Conservation (phyloP, 2,329 filamentous ascomycete species). For the Xylariaceae sp. region DNA sequence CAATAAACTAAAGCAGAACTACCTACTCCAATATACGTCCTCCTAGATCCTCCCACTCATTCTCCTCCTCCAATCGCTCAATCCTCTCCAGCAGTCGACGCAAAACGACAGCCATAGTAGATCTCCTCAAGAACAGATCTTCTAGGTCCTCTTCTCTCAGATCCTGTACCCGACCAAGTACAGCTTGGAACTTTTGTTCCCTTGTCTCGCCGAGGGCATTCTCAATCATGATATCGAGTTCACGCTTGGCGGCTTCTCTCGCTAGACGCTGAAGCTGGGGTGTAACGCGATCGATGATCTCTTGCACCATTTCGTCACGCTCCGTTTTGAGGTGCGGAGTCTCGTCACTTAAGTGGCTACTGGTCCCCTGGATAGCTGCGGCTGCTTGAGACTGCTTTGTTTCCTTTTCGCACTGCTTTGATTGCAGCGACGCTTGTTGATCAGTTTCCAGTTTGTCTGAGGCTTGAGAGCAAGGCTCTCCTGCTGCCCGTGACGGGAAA, state of each 20-base stretch:
- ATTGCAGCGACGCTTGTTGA: too few relatives aligned
- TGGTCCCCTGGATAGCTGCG: too few relatives aligned
- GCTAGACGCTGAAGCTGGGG: background rate
- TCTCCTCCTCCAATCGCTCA: conserved; percentile 1
- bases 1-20: too few relatives aligned
- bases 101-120: conserved; percentile 1
- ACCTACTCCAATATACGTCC: too few relatives aligned
- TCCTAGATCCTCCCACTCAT: conserved; percentile 8
- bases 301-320: background rate
- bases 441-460: too few relatives aligned
- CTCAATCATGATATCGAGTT: conserved; percentile 2
- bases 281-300: conserved; percentile 1
- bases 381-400: too few relatives aligned
- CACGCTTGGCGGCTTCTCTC: conserved; percentile 1
- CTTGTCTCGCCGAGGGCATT: background rate
- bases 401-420: too few relatives aligned
- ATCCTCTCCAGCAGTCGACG: conserved; percentile 1
- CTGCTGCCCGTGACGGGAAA: too few relatives aligned
- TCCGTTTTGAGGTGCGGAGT: background rate
- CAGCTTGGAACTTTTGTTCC: conserved; percentile 6
- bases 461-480: too few relatives aligned
- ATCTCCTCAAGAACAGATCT: conserved; percentile 5
- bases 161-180: conserved; percentile 1
- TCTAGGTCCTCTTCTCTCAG: conserved; percentile 2
- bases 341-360: too few relatives aligned